phyloP scores from a whole-genome alignment of 345 rosid species.

The Salix purpurea region DNA sequence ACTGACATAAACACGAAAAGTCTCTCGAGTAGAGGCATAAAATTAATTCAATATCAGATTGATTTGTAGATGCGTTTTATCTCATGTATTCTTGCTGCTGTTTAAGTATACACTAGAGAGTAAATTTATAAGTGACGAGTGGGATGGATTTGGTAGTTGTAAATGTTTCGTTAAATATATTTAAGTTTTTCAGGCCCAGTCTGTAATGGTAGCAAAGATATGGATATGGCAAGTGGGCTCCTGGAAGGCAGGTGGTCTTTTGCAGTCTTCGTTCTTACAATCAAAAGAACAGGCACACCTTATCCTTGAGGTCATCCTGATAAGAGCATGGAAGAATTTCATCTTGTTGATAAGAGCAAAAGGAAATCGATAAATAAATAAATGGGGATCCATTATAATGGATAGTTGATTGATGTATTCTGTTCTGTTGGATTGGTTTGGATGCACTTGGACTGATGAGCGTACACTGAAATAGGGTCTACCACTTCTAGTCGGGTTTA shows the following conservation, averaged over 20 bases:
- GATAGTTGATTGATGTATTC: too few relatives aligned
- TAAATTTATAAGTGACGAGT: too few relatives aligned
- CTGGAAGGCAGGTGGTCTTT: conserved; percentile 82
- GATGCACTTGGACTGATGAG: too few relatives aligned
- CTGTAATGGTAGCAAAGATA: conserved; percentile 77
- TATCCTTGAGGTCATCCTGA: neutral
- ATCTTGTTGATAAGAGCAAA: neutral
- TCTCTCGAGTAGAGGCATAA: neutral
- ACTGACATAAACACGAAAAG: neutral
- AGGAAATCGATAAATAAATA: neutral
- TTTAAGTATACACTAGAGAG: neutral
- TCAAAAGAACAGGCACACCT: conserved; percentile 51
- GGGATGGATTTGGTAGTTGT: neutral
- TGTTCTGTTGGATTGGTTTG: too few relatives aligned
- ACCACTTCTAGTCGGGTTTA: neutral
- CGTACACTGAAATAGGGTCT: too few relatives aligned
- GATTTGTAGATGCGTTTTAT: neutral
- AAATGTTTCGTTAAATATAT: neutral
- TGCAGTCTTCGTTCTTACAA: conserved; percentile 78
- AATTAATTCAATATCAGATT: neutral
- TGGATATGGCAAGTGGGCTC: conserved; percentile 93
- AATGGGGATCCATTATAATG: too few relatives aligned
- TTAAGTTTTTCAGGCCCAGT: conserved; percentile 61
- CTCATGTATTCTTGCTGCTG: neutral
- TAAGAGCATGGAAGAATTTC: neutral